phyloP scores from a whole-genome alignment of 176 grass and related monocot species.

The Lolium rigidum region DNA sequence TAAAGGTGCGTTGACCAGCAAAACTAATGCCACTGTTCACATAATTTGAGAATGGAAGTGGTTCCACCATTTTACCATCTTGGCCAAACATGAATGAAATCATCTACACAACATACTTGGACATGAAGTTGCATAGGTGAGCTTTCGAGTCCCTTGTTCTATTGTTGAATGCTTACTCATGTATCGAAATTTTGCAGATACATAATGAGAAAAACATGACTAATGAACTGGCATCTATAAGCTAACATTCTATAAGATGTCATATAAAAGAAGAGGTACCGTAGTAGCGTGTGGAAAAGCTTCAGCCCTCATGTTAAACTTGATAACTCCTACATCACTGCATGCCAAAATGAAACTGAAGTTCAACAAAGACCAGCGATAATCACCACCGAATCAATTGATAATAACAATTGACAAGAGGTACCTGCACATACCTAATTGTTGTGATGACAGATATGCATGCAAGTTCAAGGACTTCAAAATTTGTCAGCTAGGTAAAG shows the following conservation, averaged over 20 bases:
- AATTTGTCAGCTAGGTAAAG: background rate
- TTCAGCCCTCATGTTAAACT: background rate
- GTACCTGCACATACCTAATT: conserved; percentile 3
- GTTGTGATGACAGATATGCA: conserved; percentile 18
- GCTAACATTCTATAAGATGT: conserved; percentile 28
- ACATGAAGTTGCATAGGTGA: background rate
- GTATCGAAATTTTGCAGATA: conserved; percentile 15
- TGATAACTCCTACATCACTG: conserved; percentile 32
- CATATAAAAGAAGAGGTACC: conserved; percentile 32
- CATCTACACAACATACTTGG: background rate
- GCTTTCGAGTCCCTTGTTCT: background rate
- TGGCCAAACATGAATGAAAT: conserved; percentile 13
- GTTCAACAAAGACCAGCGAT: conserved; percentile 35
- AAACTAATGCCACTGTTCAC: conserved; percentile 9
- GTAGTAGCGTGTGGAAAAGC: conserved; percentile 8
- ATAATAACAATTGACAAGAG: conserved; percentile 8
- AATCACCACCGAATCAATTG: background rate
- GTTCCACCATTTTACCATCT: conserved; percentile 18
- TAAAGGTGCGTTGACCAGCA: background rate
- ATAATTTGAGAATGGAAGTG: conserved; percentile 14
- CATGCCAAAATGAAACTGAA: conserved; percentile 36
- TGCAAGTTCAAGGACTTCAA: conserved; percentile 15
- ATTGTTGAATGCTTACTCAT: background rate
- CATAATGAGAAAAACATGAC: background rate
- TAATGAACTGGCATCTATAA: conserved; percentile 18